phyloP scores from a whole-genome alignment of 495 filamentous ascomycete genomes.

The Lasiosphaeria hispida region DNA sequence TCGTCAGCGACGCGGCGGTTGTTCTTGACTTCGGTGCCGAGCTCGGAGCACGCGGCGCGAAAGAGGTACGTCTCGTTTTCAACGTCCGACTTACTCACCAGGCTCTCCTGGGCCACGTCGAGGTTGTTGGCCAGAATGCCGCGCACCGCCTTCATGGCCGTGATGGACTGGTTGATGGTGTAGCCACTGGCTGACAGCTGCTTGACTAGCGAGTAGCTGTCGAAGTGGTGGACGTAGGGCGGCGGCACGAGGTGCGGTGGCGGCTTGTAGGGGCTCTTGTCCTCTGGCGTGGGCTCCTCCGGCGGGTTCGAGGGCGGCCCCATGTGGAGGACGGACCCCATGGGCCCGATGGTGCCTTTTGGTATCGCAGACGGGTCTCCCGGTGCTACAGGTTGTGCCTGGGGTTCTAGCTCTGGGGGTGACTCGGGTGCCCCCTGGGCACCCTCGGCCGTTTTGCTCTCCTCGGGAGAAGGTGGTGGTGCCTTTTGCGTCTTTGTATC shows the following conservation, averaged over 20 bases:
- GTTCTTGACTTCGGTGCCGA: conserved; percentile 74
- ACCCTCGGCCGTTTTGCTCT: too few relatives aligned
- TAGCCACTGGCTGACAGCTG: conserved; percentile 70
- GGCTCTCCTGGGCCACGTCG: conserved; percentile 67
- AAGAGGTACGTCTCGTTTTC: conserved; percentile 94
- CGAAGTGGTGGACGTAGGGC: conserved; percentile 92
- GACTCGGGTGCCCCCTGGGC: neutral
- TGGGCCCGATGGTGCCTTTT: conserved; percentile 42
- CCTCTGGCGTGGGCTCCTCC: conserved; percentile 10
- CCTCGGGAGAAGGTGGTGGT: neutral
- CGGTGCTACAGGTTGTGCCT: neutral
- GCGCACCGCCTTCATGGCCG: conserved; percentile 85
- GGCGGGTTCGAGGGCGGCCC: conserved; percentile 32
- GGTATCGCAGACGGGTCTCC: neutral
- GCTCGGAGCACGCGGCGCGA: conserved; percentile 87
- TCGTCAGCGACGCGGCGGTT: conserved; percentile 59
- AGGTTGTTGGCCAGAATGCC: conserved; percentile 73
- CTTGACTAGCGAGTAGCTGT: conserved; percentile 83
- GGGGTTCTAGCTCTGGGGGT: neutral
- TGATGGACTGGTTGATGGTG: conserved; percentile 64
- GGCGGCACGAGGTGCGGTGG: conserved; percentile 65
- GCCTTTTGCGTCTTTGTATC: neutral
- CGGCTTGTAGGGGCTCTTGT: conserved; percentile 36
- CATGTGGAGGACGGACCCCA: conserved; percentile 66
- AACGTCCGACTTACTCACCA: conserved; percentile 76